Percentiles rank a stretch among this genome's conserved stretches.
Conservation (phyloP, 139 green algal species). For the Chlorella sp. region DNA sequence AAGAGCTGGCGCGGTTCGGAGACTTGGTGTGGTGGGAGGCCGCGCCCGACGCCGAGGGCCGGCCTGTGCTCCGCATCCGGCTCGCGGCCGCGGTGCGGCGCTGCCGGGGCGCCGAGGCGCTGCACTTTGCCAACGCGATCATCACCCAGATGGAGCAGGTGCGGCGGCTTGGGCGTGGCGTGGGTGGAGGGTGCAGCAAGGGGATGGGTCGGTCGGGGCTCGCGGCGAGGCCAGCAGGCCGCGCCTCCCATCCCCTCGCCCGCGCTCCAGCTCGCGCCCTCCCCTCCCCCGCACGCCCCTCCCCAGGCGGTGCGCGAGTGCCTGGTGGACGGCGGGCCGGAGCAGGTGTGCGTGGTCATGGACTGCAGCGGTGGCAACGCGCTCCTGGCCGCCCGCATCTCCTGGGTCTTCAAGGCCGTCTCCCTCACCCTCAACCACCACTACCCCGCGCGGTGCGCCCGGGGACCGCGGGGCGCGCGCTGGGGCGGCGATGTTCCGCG, state of each 20-base stretch:
- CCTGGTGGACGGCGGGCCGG: background rate
- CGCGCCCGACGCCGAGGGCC: background rate
- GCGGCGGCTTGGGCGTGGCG: background rate
- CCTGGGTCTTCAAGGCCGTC: conserved; percentile 35
- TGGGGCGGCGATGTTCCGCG: background rate
- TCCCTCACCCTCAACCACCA: conserved; percentile 44
- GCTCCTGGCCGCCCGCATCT: conserved; percentile 15
- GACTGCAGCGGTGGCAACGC: conserved; percentile 17
- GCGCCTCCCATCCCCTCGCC: no score
- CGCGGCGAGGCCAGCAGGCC: no score
- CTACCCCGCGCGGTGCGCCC: conserved; percentile 37
- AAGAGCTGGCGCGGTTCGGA: conserved; percentile 8
- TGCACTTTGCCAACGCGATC: conserved; percentile 31
- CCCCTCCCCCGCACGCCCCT: no score
- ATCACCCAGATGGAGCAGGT: conserved; percentile 26
- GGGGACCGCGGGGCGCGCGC: background rate
- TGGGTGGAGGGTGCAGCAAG: no score
- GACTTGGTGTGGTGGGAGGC: conserved; percentile 36
- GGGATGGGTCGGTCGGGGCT: no score
- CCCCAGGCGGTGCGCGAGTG: background rate
- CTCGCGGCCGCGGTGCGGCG: conserved; percentile 27
- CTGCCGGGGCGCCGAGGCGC: conserved; percentile 16
- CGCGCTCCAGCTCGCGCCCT: no score
- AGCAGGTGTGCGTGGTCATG: conserved; percentile 34
- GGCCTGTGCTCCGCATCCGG: conserved; percentile 26